Evolutionary conservation across 176 grass and related monocot genomes (phyloP), one percentile per base, ranked within the genome.

Genomic region (Saccharum spontaneum): DNA sequence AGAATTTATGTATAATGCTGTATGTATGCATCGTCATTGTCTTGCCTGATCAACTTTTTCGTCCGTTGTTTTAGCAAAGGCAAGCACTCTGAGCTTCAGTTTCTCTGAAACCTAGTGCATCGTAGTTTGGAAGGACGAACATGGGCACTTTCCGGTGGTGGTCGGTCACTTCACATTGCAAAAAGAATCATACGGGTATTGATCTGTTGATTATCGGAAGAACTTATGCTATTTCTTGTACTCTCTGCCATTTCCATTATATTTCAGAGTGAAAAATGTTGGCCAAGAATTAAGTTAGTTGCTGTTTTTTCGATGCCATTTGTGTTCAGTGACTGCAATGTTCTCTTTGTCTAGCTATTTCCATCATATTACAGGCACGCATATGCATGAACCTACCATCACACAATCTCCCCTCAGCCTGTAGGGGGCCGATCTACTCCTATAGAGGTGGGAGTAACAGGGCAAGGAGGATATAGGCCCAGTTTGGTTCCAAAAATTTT

Each of bases 71-170:
- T 57, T n/a, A 69, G 17, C 16, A n/a, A 39, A 40, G 44, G 9
- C 18, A 37, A n/a, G 17, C 26, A 16, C 37, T 26, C 28, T 36
- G 78, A 79, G n/a, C n/a, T 65, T 88, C 3, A 54, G 80, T 55
- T 84, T 43, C 23, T 30, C 26, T 59, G 73, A 23, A 78, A 44
- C 18, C 55, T 31, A 74, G 15, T 55, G 73, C 83, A 77, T 77
- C 10, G n/a, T 55, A 77, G n/a, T 41, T 68, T 22, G 65, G 18
- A 44, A 78, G 7, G 37, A 61, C 26, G 48, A 36, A 26, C 48
- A 30, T 2, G 55, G 26, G 22, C 36, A 70, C 11, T 78, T 85
- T 85, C 9, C 34, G 34, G 34, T 9, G 2, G 49, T 14, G 8
- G 52, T 34, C 7, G 43, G 34, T 82, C 74, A 37, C 14, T 44